Percentiles rank a stretch among this genome's conserved stretches.
Evolutionary conservation across 2,329 filamentous ascomycete species (phyloP).

Genomic region (Diaporthe sp.): DNA sequence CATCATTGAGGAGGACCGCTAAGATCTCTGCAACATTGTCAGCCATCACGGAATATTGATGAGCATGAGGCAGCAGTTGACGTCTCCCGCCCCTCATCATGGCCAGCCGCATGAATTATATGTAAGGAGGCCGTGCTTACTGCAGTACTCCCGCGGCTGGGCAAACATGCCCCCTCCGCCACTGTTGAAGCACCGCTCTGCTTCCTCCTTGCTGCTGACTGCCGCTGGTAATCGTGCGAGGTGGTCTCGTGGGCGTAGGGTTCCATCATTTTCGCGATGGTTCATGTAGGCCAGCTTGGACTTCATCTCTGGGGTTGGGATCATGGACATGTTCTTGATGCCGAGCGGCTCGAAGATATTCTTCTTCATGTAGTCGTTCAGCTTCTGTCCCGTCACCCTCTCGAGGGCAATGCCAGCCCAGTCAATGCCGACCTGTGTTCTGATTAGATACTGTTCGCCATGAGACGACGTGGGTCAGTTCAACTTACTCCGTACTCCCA

Average conservation of each 20-base stretch:
- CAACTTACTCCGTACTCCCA: constrained; percentile 72
- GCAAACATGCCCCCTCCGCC: constrained; percentile 71
- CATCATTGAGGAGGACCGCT: constrained; percentile 71
- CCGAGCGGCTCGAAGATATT: constrained; percentile 60
- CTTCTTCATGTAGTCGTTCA: constrained; percentile 60
- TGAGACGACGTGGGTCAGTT: too few species aligned
- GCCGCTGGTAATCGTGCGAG: constrained; percentile 58
- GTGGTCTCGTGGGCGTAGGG: constrained; percentile 58
- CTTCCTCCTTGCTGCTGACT: constrained; percentile 53
- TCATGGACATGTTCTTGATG: constrained; percentile 62
- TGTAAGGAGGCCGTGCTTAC: constrained; percentile 51
- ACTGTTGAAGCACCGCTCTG: constrained; percentile 60
- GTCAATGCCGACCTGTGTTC: constrained; percentile 59
- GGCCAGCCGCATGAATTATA: neutral
- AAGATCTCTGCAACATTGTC: constrained; percentile 62
- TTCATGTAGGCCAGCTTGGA: constrained; percentile 68
- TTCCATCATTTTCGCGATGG: constrained; percentile 59
- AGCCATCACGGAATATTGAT: neutral
- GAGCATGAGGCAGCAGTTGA: neutral
- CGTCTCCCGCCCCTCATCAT: neutral
- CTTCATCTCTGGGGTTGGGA: constrained; percentile 66
- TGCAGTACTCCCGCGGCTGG: constrained; percentile 67
- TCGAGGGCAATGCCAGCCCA: constrained; percentile 63
- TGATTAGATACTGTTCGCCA: neutral
- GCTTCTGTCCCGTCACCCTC: constrained; percentile 53